Percentiles rank a stretch among this genome's conserved stretches.
Evolutionary conservation across 2,329 filamentous ascomycete genomes (phyloP).

Genomic region (Calonectria hawksworthii): DNA sequence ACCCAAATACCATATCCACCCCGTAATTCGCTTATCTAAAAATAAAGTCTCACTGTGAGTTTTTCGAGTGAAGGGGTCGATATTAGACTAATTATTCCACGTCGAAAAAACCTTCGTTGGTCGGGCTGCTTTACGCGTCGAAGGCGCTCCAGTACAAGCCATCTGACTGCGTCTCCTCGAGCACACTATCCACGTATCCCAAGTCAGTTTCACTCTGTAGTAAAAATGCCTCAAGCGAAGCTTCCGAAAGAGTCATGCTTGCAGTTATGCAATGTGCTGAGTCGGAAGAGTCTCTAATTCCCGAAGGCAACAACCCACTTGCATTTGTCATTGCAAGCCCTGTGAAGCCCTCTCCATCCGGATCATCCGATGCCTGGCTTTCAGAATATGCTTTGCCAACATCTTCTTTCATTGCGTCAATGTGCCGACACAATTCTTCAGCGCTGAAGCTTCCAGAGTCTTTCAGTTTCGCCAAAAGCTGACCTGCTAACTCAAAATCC

Average conservation of each 20-base stretch:
- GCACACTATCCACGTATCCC: background rate
- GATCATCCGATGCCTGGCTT: background rate
- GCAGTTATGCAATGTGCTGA: background rate
- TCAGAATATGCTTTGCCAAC: background rate
- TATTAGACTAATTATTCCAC: background rate
- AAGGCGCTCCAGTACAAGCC: background rate
- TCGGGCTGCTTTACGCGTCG: background rate
- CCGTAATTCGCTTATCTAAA: background rate
- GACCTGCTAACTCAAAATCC: constrained; percentile 12
- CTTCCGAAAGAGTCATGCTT: background rate
- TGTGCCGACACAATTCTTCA: background rate
- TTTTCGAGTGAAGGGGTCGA: background rate
- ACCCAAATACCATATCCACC: no score
- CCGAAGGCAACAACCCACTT: no score
- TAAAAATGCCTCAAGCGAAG: background rate
- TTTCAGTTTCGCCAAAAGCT: constrained; percentile 5
- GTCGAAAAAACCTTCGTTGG: no score
- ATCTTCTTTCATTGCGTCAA: background rate
- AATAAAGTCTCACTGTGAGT: background rate
- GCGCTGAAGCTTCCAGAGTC: constrained; percentile 16
- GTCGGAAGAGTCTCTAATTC: background rate
- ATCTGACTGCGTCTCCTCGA: background rate
- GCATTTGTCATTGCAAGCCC: no score
- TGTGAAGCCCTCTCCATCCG: no score
- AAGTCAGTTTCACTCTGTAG: background rate